phyloP scores from a whole-genome alignment of 1,284 basidiomycete genomes.

The Ceratobasidium sp. region DNA sequence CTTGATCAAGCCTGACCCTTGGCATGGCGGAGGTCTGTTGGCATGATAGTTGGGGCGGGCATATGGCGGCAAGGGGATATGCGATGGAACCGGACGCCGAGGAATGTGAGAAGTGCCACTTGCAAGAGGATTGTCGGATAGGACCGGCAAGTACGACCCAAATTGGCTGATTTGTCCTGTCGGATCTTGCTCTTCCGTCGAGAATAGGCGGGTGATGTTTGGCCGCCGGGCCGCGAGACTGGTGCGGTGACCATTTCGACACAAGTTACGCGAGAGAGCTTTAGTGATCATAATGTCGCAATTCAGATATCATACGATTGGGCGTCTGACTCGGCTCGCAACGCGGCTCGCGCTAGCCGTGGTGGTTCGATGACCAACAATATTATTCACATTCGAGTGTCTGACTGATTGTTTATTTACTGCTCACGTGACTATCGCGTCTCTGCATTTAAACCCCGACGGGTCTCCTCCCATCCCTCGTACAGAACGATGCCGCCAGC shows the following conservation, averaged over 20 bases:
- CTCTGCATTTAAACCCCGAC: constrained; percentile 5
- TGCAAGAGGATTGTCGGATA: constrained; percentile 40
- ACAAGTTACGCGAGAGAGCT: not conserved
- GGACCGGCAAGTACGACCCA: constrained; percentile 40
- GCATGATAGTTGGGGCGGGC: constrained; percentile 52
- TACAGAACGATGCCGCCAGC: constrained; percentile 20
- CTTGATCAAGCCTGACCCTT: constrained; percentile 56
- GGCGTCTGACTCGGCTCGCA: not conserved
- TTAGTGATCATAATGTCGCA: constrained; percentile 1
- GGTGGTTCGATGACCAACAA: constrained; percentile 7
- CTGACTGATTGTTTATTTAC: constrained; percentile 37
- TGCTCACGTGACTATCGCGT: constrained; percentile 23
- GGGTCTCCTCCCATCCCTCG: not conserved
- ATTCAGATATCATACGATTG: constrained; percentile 10
- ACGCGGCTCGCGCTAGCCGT: constrained; percentile 2
- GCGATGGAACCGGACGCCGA: constrained; percentile 63
- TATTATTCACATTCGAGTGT: not conserved
- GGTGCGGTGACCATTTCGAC: not conserved
- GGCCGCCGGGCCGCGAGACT: not conserved
- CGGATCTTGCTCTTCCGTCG: not conserved
- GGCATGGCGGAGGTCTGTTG: constrained; percentile 44
- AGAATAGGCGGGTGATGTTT: constrained; percentile 6
- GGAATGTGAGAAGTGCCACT: constrained; percentile 66
- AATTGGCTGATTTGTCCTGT: constrained; percentile 19
- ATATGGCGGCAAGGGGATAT: constrained; percentile 70